These are phyloP conservation scores for Pseudogymnoascus sp. DNA, from an alignment of 2,329 filamentous ascomycete genomes.

Conservation along the genomic window DNA sequence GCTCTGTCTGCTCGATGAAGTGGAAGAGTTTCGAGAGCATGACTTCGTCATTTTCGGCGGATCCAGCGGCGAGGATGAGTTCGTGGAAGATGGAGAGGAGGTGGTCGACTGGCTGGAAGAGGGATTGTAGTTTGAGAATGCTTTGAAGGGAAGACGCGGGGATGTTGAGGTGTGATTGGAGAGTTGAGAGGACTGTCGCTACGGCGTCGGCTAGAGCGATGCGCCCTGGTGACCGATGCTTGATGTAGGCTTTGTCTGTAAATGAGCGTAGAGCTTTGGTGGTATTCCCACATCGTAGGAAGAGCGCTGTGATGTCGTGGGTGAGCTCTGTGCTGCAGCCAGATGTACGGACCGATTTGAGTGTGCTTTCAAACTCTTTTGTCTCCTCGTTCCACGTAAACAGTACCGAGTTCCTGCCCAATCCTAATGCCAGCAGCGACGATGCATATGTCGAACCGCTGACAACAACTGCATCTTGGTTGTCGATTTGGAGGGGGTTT, in stretches of 20 bases:
- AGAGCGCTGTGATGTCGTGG: slow-evolving; percentile 34
- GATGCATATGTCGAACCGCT: slow-evolving; percentile 42
- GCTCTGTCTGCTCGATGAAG: slow-evolving; percentile 55
- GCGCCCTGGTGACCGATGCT: slow-evolving; percentile 22
- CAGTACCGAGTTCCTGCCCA: slow-evolving; percentile 65
- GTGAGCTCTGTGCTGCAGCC: slow-evolving; percentile 43
- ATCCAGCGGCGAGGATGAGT: slow-evolving; percentile 22
- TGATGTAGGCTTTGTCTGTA: slow-evolving; percentile 25
- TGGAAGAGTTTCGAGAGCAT: slow-evolving; percentile 55
- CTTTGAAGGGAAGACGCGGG: slow-evolving; percentile 22
- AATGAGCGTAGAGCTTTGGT: slow-evolving; percentile 26
- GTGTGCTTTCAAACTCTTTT: slow-evolving; percentile 43
- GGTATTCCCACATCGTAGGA: slow-evolving; percentile 30
- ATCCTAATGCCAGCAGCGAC: slow-evolving; percentile 57
- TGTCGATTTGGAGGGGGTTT: slow-evolving; percentile 35
- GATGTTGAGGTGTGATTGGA: slow-evolving; percentile 26
- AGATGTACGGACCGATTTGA: slow-evolving; percentile 43
- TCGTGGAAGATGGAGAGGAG: slow-evolving; percentile 27
- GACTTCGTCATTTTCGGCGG: slow-evolving; percentile 46
- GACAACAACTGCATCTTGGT: slow-evolving; percentile 36
- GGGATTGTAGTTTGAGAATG: slow-evolving; percentile 27
- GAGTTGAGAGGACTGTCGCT: slow-evolving; percentile 29
- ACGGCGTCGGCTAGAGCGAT: slow-evolving; percentile 32
- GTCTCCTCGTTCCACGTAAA: slow-evolving; percentile 53
- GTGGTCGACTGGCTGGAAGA: slow-evolving; percentile 26